Evolutionary conservation across 257 asterid genomes (phyloP).

Genomic region (Fraxinus anomala): DNA sequence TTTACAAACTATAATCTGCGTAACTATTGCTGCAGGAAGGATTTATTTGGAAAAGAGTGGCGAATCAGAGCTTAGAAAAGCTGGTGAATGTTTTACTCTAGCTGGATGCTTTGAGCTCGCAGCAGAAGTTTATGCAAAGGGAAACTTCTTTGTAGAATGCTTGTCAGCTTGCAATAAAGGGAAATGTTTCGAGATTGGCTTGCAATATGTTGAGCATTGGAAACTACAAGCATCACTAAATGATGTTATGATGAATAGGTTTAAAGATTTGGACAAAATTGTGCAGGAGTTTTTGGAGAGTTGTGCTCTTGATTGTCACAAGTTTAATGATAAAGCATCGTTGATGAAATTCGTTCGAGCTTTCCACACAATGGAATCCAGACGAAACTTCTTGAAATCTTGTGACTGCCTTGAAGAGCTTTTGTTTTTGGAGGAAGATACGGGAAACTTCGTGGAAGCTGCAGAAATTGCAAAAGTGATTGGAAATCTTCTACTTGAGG

Average conservation of each 20-base stretch:
- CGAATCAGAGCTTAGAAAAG: conserved; percentile 38
- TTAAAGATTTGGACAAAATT: conserved; percentile 34
- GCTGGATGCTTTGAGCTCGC: conserved; percentile 52
- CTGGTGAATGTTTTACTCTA: conserved; percentile 65
- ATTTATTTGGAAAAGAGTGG: conserved; percentile 60
- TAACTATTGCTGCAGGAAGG: conserved; percentile 35
- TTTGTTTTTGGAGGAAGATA: conserved; percentile 52
- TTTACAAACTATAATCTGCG: not conserved
- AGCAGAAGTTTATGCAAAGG: conserved; percentile 52
- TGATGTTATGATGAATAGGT: conserved; percentile 7
- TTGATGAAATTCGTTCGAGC: conserved; percentile 56
- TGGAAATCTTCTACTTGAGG: conserved; percentile 48
- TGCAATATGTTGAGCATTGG: conserved; percentile 59
- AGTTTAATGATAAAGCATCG: conserved; percentile 35
- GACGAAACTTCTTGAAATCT: conserved; percentile 49
- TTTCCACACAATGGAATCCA: conserved; percentile 41
- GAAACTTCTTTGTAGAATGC: conserved; percentile 50
- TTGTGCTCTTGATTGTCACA: conserved; percentile 40
- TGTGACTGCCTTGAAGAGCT: conserved; percentile 50
- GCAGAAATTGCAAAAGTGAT: conserved; percentile 49
- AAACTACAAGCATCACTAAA: conserved; percentile 34
- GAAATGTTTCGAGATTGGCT: conserved; percentile 44
- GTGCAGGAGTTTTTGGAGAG: conserved; percentile 51
- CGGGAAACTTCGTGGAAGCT: conserved; percentile 55
- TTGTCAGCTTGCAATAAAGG: conserved; percentile 55